These are phyloP conservation scores for Myriosclerotinia duriaeana DNA, from an alignment of 2,329 filamentous ascomycete species.

Conservation along the genomic window DNA sequence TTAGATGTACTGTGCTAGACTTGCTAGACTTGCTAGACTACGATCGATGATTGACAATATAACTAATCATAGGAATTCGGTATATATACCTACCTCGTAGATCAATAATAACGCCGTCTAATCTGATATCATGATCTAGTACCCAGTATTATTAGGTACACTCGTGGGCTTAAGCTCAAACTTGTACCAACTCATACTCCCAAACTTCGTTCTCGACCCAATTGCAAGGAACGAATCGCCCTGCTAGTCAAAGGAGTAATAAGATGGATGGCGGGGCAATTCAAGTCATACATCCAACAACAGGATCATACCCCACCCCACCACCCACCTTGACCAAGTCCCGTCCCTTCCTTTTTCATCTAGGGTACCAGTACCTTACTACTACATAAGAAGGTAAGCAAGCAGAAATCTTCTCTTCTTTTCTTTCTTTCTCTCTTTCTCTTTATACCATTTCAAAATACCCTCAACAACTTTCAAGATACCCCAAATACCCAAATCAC, in stretches of 20 bases:
- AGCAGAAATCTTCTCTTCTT: neutral
- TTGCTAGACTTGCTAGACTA: neutral
- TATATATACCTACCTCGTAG: neutral
- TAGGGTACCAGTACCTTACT: neutral
- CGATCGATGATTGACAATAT: neutral
- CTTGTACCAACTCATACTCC: slow-evolving; percentile 5
- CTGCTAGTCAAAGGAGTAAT: neutral
- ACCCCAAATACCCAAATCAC: neutral
- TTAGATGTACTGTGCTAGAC: no score
- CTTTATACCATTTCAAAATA: neutral
- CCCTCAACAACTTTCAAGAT: neutral
- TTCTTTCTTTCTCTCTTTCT: neutral
- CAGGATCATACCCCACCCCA: slow-evolving; percentile 4
- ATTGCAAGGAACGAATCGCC: slow-evolving; percentile 16
- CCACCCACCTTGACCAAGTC: slow-evolving; percentile 1
- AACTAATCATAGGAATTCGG: neutral
- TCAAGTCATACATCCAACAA: slow-evolving; percentile 6
- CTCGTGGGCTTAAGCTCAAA: neutral
- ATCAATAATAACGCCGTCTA: slow-evolving; percentile 5
- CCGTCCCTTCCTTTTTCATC: slow-evolving; percentile 15
- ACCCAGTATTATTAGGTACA: slow-evolving; percentile 6
- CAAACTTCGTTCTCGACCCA: neutral
- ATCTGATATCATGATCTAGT: slow-evolving; percentile 3
- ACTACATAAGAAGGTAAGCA: slow-evolving; percentile 2
- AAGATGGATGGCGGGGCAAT: slow-evolving; percentile 5